Evolutionary conservation across 2,329 filamentous ascomycete genomes (phyloP).

Genomic region (Aureobasidium sp.): DNA sequence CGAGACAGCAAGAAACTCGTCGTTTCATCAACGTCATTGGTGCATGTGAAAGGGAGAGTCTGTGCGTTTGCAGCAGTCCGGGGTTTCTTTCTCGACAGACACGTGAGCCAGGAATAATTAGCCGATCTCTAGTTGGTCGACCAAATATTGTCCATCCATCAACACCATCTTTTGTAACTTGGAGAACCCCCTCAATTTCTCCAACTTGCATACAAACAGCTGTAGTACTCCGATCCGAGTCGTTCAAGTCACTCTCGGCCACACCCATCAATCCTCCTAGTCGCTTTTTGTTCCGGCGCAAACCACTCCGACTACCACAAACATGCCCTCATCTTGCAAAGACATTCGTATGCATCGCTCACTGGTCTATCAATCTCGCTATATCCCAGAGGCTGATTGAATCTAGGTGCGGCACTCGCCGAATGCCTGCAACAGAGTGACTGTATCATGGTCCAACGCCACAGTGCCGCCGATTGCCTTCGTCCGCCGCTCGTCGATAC

Average conservation of each 20-base stretch:
- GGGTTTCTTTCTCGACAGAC: background rate
- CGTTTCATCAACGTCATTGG: slow-evolving; percentile 8
- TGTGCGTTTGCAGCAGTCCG: background rate
- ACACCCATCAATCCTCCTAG: background rate
- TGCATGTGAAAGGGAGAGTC: slow-evolving; percentile 7
- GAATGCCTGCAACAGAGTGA: slow-evolving; percentile 94
- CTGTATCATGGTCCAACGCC: slow-evolving; percentile 87
- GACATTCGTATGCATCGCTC: slow-evolving; percentile 67
- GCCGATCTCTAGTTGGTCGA: background rate
- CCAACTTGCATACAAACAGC: background rate
- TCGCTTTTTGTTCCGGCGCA: background rate
- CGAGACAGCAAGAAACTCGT: background rate
- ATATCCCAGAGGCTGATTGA: background rate
- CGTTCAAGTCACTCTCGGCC: background rate
- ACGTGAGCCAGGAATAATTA: background rate
- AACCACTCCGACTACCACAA: background rate
- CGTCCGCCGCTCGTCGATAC: slow-evolving; percentile 72
- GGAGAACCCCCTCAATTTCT: too few relatives aligned
- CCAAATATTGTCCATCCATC: background rate
- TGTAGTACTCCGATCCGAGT: background rate
- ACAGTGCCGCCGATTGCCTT: slow-evolving; percentile 81
- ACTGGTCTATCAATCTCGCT: slow-evolving; percentile 9
- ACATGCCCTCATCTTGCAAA: slow-evolving; percentile 92
- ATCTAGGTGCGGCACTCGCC: slow-evolving; percentile 77
- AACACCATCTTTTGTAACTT: background rate